Conservation (phyloP, 768 basidiomycete genomes). For the Epithele typhae region DNA sequence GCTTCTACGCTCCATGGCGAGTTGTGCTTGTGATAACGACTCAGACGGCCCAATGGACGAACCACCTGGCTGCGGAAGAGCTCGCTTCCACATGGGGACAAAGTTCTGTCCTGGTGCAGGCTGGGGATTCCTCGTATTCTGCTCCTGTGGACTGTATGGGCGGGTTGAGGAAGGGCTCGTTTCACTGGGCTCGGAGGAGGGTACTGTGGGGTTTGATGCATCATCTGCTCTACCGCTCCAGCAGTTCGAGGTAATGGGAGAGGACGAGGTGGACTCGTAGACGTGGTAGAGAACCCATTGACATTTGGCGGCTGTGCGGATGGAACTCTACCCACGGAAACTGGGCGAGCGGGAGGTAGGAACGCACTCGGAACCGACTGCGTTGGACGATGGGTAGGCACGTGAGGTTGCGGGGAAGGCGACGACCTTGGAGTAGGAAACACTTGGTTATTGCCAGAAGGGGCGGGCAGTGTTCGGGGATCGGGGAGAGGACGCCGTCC, state of each 20-base stretch:
- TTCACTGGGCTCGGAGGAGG: slow-evolving; percentile 5
- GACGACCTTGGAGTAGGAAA: slow-evolving; percentile 13
- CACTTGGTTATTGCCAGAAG: slow-evolving; percentile 12
- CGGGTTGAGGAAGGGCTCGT: slow-evolving; percentile 10
- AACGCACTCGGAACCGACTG: slow-evolving; percentile 12
- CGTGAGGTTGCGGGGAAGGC: slow-evolving; percentile 10
- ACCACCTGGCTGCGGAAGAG: slow-evolving; percentile 21
- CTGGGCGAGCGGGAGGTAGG: slow-evolving; percentile 1
- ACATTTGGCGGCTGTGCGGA: slow-evolving; percentile 2
- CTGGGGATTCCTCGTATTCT: slow-evolving; percentile 3
- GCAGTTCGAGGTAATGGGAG: slow-evolving; percentile 16
- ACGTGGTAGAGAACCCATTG: slow-evolving; percentile 3
- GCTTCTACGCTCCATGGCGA: slow-evolving; percentile 18
- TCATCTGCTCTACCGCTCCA: slow-evolving; percentile 6
- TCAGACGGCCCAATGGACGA: slow-evolving; percentile 4
- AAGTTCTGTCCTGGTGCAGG: slow-evolving; percentile 26
- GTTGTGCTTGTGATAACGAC: slow-evolving; percentile 2
- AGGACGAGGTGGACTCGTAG: slow-evolving; percentile 12
- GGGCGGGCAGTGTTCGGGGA: slow-evolving; percentile 13
- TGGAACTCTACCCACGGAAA: not conserved
- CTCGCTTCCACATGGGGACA: slow-evolving; percentile 43
- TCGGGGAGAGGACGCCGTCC: slow-evolving; percentile 19
- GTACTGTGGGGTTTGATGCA: too few relatives aligned
- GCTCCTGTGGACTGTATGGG: slow-evolving; percentile 1
- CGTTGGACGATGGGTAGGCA: slow-evolving; percentile 10